Evolutionary conservation across 78 protist genomes (phyloP), one percentile per base, ranked within the genome.

Genomic region (Pelomyxa schiedti): DNA sequence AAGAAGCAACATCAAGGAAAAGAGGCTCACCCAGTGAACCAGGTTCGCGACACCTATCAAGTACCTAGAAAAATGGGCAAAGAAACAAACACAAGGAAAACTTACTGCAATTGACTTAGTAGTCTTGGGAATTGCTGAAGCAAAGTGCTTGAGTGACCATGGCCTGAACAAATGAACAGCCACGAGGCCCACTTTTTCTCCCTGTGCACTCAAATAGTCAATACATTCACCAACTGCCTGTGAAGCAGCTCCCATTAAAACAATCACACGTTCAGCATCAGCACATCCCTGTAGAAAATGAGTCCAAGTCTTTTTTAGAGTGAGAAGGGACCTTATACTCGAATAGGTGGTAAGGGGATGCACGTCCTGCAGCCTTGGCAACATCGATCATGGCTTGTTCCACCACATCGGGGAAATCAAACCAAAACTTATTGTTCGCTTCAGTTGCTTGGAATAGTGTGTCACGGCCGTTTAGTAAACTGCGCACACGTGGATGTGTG

Each of bases 1-100:
- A 37, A 26, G 78, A 32, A 39, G 29, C 3, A 16, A 88, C 92
- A 42, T 80, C 85, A 0, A 81, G 90, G 75, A 73, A 88, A 36
- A 88, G 76, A 6, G 92, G 92, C 71, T 76, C 74, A 39, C 90
- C 90, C 36, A 52, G 28, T 2, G 89, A n/a, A 8, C 86, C 88
- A 30, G 7, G n/a, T n/a, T n/a, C n/a, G n/a, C n/a, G n/a, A n/a
- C n/a, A n/a, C n/a, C n/a, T n/a, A n/a, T n/a, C n/a, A n/a, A n/a
- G n/a, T n/a, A n/a, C n/a, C n/a, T n/a, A n/a, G n/a, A n/a, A n/a
- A n/a, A n/a, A n/a, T n/a, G n/a, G n/a, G n/a, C n/a, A n/a, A n/a
- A n/a, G n/a, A n/a, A n/a, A n/a, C n/a, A n/a, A n/a, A n/a, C n/a
- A n/a, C n/a, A n/a, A n/a, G n/a, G n/a, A n/a, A n/a, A n/a, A n/a